These are phyloP conservation scores for Populus euphratica DNA, from an alignment of 345 rosid species.

Conservation along the genomic window DNA sequence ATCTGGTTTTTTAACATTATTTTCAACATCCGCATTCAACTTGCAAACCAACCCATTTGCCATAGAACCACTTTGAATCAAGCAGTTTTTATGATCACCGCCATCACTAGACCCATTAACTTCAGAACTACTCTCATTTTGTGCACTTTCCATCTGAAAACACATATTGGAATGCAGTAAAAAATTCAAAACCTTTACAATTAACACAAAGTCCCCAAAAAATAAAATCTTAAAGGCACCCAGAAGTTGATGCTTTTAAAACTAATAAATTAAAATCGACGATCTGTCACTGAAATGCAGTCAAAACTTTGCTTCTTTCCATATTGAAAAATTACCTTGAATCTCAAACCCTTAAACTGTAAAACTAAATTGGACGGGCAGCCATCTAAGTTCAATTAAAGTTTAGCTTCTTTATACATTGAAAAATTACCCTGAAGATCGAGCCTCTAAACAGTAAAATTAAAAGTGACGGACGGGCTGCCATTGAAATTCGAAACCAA, in stretches of 20 bases:
- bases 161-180: constrained; percentile 4
- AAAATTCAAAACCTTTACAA: background rate
- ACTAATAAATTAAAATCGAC: no score
- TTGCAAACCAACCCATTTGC: constrained; percentile 24
- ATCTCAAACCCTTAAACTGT: no score
- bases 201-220: background rate
- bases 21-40: constrained; percentile 25
- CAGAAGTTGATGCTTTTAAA: no score
- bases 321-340: no score
- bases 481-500: background rate
- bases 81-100: constrained; percentile 17
- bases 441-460: background rate
- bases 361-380: no score
- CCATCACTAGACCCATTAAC: constrained; percentile 22
- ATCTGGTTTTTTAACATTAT: constrained; percentile 22
- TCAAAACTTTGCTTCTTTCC: no score
- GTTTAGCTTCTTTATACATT: background rate
- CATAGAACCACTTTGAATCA: constrained; percentile 21
- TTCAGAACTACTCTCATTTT: constrained; percentile 32
- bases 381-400: no score
- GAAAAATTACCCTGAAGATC: background rate
- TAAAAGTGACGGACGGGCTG: background rate
- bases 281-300: no score
- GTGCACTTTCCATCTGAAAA: constrained; percentile 58
- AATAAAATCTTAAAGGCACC: background rate